phyloP scores from a whole-genome alignment of 768 basidiomycete species.

The Steccherinum ochraceum region DNA sequence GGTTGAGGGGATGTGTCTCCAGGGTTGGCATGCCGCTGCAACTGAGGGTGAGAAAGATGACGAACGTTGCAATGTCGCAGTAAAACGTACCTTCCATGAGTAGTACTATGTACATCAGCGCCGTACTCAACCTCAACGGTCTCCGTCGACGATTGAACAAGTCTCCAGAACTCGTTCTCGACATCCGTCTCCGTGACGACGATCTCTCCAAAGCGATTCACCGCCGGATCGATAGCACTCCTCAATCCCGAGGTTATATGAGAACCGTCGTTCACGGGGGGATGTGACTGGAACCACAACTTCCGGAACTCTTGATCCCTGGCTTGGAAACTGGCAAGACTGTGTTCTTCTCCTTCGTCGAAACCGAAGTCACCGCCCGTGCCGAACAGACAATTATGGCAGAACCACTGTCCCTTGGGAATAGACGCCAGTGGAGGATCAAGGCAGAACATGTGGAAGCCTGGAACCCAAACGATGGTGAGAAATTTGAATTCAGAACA shows the following conservation, averaged over 20 bases:
- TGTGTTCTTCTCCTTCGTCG: slow-evolving; percentile 96
- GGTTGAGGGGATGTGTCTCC: slow-evolving; percentile 86
- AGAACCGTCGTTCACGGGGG: slow-evolving; percentile 35
- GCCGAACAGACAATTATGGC: slow-evolving; percentile 82
- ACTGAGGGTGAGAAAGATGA: too few relatives aligned
- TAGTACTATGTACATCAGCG: slow-evolving; percentile 97
- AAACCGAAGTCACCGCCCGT: slow-evolving; percentile 97
- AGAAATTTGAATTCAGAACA: slow-evolving; percentile 1
- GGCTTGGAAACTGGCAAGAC: slow-evolving; percentile 84
- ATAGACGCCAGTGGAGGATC: slow-evolving; percentile 82
- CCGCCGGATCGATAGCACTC: slow-evolving; percentile 35
- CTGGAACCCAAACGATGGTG: slow-evolving; percentile 30
- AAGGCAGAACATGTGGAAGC: slow-evolving; percentile 96
- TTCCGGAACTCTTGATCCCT: slow-evolving; percentile 86
- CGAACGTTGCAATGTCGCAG: too few relatives aligned
- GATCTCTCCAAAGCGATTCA: slow-evolving; percentile 51
- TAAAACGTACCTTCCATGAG: slow-evolving; percentile 80
- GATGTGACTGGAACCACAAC: slow-evolving; percentile 82
- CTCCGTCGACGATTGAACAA: slow-evolving; percentile 84
- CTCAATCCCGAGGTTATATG: slow-evolving; percentile 1
- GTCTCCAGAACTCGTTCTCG: slow-evolving; percentile 94
- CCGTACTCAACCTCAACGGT: slow-evolving; percentile 99
- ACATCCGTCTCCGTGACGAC: slow-evolving; percentile 85
- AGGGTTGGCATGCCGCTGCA: slow-evolving; percentile 89
- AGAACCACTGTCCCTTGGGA: slow-evolving; percentile 95